Evolutionary conservation across 352 stramenopile genomes (phyloP).

Genomic region (Pythium brachiatum): DNA sequence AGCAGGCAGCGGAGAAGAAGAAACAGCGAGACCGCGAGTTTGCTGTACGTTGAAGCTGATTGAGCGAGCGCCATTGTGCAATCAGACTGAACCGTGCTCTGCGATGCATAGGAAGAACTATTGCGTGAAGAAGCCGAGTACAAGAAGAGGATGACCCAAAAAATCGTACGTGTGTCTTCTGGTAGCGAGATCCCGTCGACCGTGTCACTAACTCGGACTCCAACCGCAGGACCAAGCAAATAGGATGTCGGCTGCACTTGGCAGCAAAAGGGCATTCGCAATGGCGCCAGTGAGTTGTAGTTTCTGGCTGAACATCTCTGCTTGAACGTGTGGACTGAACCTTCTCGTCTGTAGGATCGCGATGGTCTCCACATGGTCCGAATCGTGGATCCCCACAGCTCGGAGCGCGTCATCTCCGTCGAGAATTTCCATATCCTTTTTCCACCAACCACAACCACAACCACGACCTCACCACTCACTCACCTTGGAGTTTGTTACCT

Average conservation of each 20-base stretch:
- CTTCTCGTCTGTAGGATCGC: conserved; percentile 38
- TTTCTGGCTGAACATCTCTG: no score
- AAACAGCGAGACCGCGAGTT: conserved; percentile 67
- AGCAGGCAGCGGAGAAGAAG: conserved; percentile 56
- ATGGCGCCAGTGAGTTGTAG: conserved; percentile 37
- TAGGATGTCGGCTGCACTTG: conserved; percentile 49
- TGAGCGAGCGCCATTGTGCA: neutral
- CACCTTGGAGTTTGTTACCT: conserved; percentile 27
- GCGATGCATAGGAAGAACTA: conserved; percentile 39
- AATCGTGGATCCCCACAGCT: conserved; percentile 35
- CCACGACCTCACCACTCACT: neutral
- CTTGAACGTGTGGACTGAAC: no score
- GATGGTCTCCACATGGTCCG: conserved; percentile 71
- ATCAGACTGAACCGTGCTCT: neutral
- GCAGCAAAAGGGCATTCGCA: conserved; percentile 46
- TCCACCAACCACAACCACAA: neutral
- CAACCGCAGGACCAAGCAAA: conserved; percentile 66
- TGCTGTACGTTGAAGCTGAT: conserved; percentile 34
- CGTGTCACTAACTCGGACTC: neutral
- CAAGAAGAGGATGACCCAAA: conserved; percentile 69
- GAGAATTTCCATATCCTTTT: conserved; percentile 79
- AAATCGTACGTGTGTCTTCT: conserved; percentile 38
- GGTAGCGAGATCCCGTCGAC: neutral
- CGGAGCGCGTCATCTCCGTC: conserved; percentile 57
- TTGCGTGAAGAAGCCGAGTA: conserved; percentile 61